A percentile compares a stretch with the other conserved stretches of the same genome.
Conservation (phyloP, 257 asterid genomes). For the Fraxinus pennsylvanica region DNA sequence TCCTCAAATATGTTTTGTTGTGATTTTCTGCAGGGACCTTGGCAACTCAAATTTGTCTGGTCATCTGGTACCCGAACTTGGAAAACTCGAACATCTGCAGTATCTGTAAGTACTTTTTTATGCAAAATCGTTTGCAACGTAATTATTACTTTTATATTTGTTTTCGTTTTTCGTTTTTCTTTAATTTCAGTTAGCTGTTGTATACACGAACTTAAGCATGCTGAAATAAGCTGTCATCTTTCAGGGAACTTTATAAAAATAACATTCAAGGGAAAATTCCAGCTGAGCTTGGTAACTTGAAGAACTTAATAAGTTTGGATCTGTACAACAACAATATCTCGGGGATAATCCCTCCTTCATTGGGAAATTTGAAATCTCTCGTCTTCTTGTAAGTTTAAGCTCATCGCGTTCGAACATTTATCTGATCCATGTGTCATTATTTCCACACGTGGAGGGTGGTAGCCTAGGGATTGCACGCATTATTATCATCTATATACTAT, state of each 20-base stretch:
- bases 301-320: conserved; percentile 78
- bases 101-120: conserved; percentile 52
- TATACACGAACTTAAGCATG: background rate
- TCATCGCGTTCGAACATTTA: background rate
- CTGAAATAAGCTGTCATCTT: conserved; percentile 13
- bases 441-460: background rate
- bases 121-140: conserved; percentile 14
- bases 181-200: background rate
- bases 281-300: conserved; percentile 68
- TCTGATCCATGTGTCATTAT: background rate
- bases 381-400: conserved; percentile 66
- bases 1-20: background rate
- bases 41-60: conserved; percentile 42
- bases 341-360: conserved; percentile 61
- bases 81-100: conserved; percentile 34
- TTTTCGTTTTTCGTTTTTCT: no score
- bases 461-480: background rate
- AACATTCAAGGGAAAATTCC: conserved; percentile 74
- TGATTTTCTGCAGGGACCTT: conserved; percentile 33
- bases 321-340: conserved; percentile 75
- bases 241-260: conserved; percentile 86
- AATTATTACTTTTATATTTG: background rate
- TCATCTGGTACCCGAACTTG: conserved; percentile 43
- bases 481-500: background rate
- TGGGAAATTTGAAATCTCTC: conserved; percentile 68